Percentiles rank a stretch among this genome's conserved stretches.
These are phyloP conservation scores for Prinsepia uniflora DNA, from an alignment of 306 rosid species.

Conservation along the genomic window DNA sequence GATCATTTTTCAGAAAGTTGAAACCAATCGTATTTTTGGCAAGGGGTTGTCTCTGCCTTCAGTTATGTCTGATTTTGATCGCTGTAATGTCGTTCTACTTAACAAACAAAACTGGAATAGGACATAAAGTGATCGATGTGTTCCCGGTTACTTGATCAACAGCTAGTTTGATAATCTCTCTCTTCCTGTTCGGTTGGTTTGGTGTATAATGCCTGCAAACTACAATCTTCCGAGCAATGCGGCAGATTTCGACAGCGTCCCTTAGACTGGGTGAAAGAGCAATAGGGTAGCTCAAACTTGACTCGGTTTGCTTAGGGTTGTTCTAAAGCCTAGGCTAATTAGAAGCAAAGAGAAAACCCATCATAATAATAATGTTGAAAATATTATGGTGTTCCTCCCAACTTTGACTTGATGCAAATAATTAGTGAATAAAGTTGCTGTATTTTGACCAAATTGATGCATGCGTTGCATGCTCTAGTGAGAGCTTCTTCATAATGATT, in stretches of 20 bases:
- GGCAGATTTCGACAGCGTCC: too few species aligned
- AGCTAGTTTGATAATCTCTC: not conserved
- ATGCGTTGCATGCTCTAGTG: not conserved
- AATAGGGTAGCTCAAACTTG: not conserved
- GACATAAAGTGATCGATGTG: not conserved
- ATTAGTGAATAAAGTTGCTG: not conserved
- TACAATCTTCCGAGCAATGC: too few species aligned
- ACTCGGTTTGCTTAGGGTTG: not conserved
- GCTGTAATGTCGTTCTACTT: not conserved
- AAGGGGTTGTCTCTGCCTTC: not conserved
- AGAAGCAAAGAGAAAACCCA: not conserved
- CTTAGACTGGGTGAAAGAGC: not conserved
- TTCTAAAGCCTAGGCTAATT: not conserved
- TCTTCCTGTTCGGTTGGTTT: too few species aligned
- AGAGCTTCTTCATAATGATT: not conserved
- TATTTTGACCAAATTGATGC: constrained; percentile 8
- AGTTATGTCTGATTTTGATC: not conserved
- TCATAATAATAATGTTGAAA: not conserved
- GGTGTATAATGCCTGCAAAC: too few species aligned
- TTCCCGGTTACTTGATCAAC: not conserved
- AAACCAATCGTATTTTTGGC: not conserved
- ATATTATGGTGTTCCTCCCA: not conserved
- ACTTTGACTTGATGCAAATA: not conserved
- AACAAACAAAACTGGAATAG: not conserved
- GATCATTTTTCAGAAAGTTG: not conserved